A percentile compares a stretch with the other conserved stretches of the same genome.
Evolutionary conservation across 306 rosid species (phyloP).

Genomic region (Cucurbita moschata): DNA sequence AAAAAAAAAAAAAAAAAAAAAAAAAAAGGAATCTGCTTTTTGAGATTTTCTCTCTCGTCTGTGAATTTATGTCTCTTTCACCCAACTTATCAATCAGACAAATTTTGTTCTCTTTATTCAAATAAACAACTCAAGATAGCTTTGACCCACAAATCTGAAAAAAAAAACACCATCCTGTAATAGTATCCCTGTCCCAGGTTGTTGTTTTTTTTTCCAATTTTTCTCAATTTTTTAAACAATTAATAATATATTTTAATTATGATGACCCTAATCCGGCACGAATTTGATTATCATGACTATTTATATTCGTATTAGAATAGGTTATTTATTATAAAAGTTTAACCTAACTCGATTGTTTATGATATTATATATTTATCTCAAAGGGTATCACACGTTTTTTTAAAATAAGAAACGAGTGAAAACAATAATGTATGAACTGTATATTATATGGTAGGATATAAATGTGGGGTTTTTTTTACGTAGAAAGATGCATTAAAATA

Average conservation of each 20-base stretch:
- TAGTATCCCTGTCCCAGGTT: background rate
- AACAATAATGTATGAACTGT: background rate
- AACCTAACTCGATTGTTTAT: too few species aligned
- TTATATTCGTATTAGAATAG: too few species aligned
- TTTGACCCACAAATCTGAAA: constrained; percentile 87
- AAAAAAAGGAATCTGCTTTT: constrained; percentile 65
- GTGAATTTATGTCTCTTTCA: constrained; percentile 67
- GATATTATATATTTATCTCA: too few species aligned
- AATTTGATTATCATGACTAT: too few species aligned
- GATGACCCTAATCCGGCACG: too few species aligned
- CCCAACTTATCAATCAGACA: constrained; percentile 46
- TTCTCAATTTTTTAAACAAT: background rate
- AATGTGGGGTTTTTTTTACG: background rate
- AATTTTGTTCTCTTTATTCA: constrained; percentile 24
- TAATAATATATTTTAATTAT: too few species aligned
- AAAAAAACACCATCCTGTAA: background rate
- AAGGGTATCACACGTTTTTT: background rate
- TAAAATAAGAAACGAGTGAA: too few species aligned
- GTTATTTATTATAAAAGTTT: too few species aligned
- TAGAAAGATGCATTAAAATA: background rate
- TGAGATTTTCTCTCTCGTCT: constrained; percentile 1
- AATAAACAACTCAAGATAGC: constrained; percentile 34
- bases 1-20: too few species aligned
- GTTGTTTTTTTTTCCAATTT: background rate
- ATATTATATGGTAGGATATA: background rate